These are phyloP conservation scores for Leccinellum luteum DNA, from an alignment of 768 basidiomycete species.

Conservation along the genomic window DNA sequence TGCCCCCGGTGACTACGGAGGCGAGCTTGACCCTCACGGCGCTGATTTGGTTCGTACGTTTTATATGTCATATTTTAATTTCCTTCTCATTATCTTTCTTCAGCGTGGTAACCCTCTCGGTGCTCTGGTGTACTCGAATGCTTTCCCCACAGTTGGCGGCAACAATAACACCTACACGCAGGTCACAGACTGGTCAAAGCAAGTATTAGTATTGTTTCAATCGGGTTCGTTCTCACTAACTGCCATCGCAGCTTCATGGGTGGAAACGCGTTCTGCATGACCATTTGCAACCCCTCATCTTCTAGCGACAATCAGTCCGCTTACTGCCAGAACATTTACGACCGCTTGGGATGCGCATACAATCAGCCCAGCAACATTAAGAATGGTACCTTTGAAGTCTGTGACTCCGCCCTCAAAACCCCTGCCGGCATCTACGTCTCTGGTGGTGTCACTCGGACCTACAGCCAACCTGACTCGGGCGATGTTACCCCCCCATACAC, in stretches of 20 bases:
- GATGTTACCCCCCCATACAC: constrained; percentile 40
- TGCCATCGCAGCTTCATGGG: constrained; percentile 57
- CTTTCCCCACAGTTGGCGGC: constrained; percentile 41
- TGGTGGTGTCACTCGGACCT: constrained; percentile 43
- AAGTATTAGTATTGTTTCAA: constrained; percentile 17
- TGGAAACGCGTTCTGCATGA: constrained; percentile 60
- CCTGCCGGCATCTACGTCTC: constrained; percentile 52
- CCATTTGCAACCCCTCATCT: constrained; percentile 60
- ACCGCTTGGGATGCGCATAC: constrained; percentile 69
- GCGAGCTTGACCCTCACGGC: constrained; percentile 77
- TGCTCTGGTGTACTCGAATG: constrained; percentile 63
- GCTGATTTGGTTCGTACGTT: constrained; percentile 51
- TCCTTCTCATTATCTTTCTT: constrained; percentile 5
- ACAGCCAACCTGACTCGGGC: constrained; percentile 39
- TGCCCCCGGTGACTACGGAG: constrained; percentile 54
- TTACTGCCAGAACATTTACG: constrained; percentile 71
- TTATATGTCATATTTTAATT: constrained; percentile 6
- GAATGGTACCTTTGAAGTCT: constrained; percentile 60
- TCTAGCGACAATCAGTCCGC: constrained; percentile 38
- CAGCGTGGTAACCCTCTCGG: constrained; percentile 83
- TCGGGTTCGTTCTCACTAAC: background rate
- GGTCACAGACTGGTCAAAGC: constrained; percentile 66
- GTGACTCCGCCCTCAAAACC: constrained; percentile 61
- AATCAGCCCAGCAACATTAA: constrained; percentile 67
- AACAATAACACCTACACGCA: constrained; percentile 47